Base-by-base conservation (phyloP, 2,329 filamentous ascomycete genomes). In the Fonsecaea nubica region DNA sequence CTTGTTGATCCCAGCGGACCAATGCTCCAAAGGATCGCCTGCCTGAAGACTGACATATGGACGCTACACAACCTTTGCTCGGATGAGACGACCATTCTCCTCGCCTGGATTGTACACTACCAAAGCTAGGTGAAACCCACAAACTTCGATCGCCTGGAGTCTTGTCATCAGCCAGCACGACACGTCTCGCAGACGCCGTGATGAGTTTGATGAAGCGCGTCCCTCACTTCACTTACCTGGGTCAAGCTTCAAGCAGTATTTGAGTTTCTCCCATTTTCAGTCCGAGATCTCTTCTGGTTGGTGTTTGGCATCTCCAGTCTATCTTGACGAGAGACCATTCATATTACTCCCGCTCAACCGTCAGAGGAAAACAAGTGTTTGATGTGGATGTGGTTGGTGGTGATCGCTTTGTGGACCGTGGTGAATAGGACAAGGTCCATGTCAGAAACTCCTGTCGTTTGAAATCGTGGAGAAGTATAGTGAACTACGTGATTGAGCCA, bases 361-460 rank as follows among this genome's bases (percentile, higher is more conserved):
- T 13, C 15, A 33, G 40, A 45, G 9, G 57, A 48, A 59, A 35
- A 3, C 15, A 38, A 36, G 38, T 15, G 38, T 15, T 3, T 59
- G 8, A 7, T 33, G 6, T 59, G 40, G 57, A 59, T 59, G 7
- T 59, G 57, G 57, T 30, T 59, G 12, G 57, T 59, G 40, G 18
- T 59, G 6, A 50, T 59, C n/a, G 13, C 18, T 10, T 59, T 21
- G 8, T 50, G 30, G 55, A 58, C 25, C 3, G 8, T 58, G 13
- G 55, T 35, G 35, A 58, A 58, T 2, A 58, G 32, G 33, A 58
- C 33, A 42, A 32, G 21, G 25, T 50, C 57, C 25, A 30, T 9
- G 13, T 12, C 40, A 2, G 42, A 7, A 25, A 48, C 15, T 21
- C n/a, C 21, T 59, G 5, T 15, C 57, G 5, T 5, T n/a, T 5